Evolutionary conservation across 73 alveolate species (phyloP).

Genomic region (Durusdinium trenchii): DNA sequence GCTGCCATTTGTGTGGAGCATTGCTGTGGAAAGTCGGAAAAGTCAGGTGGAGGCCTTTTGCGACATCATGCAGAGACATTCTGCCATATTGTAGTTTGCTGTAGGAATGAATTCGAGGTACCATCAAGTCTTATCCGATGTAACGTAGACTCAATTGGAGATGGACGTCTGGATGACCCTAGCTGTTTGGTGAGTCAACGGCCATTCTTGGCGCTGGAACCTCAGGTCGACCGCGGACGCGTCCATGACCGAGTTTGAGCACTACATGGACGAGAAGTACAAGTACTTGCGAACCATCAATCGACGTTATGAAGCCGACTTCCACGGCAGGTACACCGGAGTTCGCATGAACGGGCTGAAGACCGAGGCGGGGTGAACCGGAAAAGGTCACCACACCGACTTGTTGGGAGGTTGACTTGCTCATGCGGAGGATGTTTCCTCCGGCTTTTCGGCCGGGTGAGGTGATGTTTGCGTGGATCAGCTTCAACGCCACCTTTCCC

Average conservation of each 20-base stretch:
- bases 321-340: constrained; percentile 74
- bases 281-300: constrained; percentile 31
- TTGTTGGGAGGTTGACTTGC: too few species aligned
- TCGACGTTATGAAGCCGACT: constrained; percentile 81
- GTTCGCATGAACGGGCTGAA: constrained; percentile 37
- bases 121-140: too few species aligned
- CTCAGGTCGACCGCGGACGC: constrained; percentile 38
- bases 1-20: background rate
- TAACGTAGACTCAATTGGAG: too few species aligned
- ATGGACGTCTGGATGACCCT: too few species aligned
- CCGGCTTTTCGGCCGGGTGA: background rate
- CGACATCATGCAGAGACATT: too few species aligned
- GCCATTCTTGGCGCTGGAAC: background rate
- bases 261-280: constrained; percentile 61
- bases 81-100: too few species aligned
- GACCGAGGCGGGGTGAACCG: constrained; percentile 35
- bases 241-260: constrained; percentile 65
- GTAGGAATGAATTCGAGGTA: too few species aligned
- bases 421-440: too few species aligned
- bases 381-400: too few species aligned
- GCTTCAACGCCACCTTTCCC: constrained; percentile 93
- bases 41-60: background rate
- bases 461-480: constrained; percentile 45
- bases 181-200: background rate
- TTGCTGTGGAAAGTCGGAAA: background rate